Evolutionary conservation across 2,329 filamentous ascomycete species (phyloP).

Genomic region (Fusarium duplospermum): DNA sequence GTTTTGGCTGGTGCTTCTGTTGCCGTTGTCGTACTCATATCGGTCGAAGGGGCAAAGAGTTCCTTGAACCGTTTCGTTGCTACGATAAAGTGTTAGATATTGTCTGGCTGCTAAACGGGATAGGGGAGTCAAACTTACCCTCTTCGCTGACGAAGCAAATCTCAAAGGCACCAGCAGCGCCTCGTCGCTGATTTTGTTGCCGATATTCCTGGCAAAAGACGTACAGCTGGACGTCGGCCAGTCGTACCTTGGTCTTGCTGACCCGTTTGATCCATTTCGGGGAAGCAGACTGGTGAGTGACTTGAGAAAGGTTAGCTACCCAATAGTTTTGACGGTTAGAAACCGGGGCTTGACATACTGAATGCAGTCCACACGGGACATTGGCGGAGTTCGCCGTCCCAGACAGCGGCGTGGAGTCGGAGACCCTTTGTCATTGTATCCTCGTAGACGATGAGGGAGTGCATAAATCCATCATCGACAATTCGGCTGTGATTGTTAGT

Average conservation of each 20-base stretch:
- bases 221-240: conserved; percentile 67
- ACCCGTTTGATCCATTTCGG: conserved; percentile 64
- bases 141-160: conserved; percentile 60
- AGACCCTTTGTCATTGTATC: conserved; percentile 61
- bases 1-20: conserved; percentile 25
- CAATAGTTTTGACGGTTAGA: neutral
- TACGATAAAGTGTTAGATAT: conserved; percentile 24
- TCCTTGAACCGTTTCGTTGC: conserved; percentile 53
- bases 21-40: conserved; percentile 23
- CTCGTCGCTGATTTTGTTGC: conserved; percentile 63
- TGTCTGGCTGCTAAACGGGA: neutral
- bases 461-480: conserved; percentile 64
- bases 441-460: conserved; percentile 65
- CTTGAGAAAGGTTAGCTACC: conserved; percentile 46
- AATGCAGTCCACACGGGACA: conserved; percentile 75
- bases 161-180: conserved; percentile 61
- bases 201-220: conserved; percentile 69
- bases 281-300: conserved; percentile 63
- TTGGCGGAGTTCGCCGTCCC: conserved; percentile 63
- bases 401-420: conserved; percentile 67
- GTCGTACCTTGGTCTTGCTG: conserved; percentile 59
- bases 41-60: conserved; percentile 48
- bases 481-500: conserved; percentile 61
- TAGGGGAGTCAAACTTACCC: conserved; percentile 42
- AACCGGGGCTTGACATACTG: conserved; percentile 52